Evolutionary conservation across 2,329 filamentous ascomycete genomes (phyloP), one percentile per base, ranked within the genome.

Genomic region (Beauveria varroae): DNA sequence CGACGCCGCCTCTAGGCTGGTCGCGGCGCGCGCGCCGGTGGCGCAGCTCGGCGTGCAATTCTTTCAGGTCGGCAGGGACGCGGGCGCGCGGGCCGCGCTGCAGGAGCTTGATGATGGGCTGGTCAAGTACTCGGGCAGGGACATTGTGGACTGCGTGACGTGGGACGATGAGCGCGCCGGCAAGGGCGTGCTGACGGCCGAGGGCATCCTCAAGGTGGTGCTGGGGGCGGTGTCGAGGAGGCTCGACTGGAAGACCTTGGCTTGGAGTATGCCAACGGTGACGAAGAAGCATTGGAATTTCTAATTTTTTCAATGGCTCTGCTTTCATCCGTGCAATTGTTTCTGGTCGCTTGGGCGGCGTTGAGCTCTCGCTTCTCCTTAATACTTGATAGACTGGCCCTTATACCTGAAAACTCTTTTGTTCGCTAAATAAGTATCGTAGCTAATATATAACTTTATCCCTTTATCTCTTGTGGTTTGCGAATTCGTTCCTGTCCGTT

Each of bases 41-140:
- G 89, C 89, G 79, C 95, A 98, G 76, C 79, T 97, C 9, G 93
- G 93, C 40, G 85, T 98, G 61, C 93, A 98, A 73, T 98, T 98
- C 78, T 96, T 98, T 79, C 93, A 97, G 75, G 89, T 98, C 50
- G 93, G 95, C 61, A 81, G 83, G 55, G 90, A 96, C 67, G 70
- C 75, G 0, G 77, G 74, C 0, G 93, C 93, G 0, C 79, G 80
- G 1, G 74, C 79, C 65, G 85, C 88, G 60, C 78, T 98, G 44
- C 77, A 82, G 66, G 80, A 86, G 52, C 79, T 98, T 8, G 93
- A 98, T 70, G 90, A 97, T 71, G 78, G 81, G 47, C 69, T 83
- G n/a, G 76, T 79, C 28, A 75, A 80, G 34, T 76, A 80, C 34
- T 78, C 80, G 16, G 72, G 93, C 18, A 79, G 93, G 20, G 93